Evolutionary conservation across 2,329 filamentous ascomycete species (phyloP).

Genomic region (Colletotrichum liaoningense): DNA sequence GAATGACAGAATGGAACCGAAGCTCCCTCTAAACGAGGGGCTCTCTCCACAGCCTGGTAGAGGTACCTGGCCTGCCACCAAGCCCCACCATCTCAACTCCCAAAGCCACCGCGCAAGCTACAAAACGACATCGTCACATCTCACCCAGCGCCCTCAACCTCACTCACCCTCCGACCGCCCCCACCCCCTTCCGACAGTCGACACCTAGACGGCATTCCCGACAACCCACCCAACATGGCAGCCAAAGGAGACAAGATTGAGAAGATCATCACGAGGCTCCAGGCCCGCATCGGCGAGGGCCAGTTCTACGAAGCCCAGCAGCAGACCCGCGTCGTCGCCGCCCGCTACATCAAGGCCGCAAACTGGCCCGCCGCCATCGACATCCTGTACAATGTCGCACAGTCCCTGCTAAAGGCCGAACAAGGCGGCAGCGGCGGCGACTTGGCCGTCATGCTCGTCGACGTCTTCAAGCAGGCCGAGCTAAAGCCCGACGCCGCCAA

Average conservation of each 20-base stretch:
- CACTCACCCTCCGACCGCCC: background rate
- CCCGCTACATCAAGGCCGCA: conserved; percentile 88
- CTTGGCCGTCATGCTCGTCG: conserved; percentile 85
- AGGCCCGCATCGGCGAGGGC: conserved; percentile 89
- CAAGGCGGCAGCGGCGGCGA: conserved; percentile 95
- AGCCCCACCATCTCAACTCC: conserved; percentile 6
- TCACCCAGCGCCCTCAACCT: background rate
- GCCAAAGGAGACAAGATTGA: conserved; percentile 57
- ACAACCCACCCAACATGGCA: conserved; percentile 20
- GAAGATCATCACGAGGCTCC: conserved; percentile 74
- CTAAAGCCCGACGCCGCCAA: conserved; percentile 79
- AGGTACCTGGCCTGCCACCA: background rate
- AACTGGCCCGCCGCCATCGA: conserved; percentile 90
- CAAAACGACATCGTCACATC: conserved; percentile 7
- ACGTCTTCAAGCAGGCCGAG: conserved; percentile 90
- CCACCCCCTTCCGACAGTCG: background rate
- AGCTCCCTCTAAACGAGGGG: conserved; percentile 8
- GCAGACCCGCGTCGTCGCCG: conserved; percentile 94
- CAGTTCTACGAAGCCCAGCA: conserved; percentile 99
- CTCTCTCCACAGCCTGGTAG: background rate
- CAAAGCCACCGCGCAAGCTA: conserved; percentile 2
- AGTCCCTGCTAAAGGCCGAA: conserved; percentile 88
- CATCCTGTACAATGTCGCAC: conserved; percentile 85
- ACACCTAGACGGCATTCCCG: background rate
- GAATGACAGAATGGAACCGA: conserved; percentile 16